Conservation (phyloP, 1,139 yeast genomes). For the Blastobotrys buckinghamii region DNA sequence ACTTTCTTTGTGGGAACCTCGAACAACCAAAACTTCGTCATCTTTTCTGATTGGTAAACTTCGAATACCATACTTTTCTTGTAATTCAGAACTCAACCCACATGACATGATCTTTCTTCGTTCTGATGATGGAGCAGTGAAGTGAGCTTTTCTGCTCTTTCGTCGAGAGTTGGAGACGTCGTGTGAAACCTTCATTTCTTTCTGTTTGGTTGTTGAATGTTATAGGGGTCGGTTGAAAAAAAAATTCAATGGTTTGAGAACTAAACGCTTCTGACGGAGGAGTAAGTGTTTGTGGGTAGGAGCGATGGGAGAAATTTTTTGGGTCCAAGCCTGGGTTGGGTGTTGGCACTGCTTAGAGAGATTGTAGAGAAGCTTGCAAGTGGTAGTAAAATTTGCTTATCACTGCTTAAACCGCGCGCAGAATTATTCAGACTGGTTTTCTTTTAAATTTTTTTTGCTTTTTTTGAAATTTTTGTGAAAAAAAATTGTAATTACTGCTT, state of each 20-base stretch:
- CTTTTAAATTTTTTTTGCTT: no score
- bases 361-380: no score
- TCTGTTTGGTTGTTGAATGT: constrained; percentile 10
- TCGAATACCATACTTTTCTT: constrained; percentile 94
- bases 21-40: constrained; percentile 91
- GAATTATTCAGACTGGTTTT: no score
- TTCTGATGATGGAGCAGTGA: constrained; percentile 94
- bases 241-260: background rate
- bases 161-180: constrained; percentile 99
- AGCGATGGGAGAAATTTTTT: no score
- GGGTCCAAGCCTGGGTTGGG: no score
- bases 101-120: constrained; percentile 87
- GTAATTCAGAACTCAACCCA: constrained; percentile 52
- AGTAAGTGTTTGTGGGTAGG: no score
- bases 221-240: background rate
- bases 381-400: no score
- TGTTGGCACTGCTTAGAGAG: no score
- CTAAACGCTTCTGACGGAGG: background rate
- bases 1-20: constrained; percentile 99
- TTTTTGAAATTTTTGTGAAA: no score
- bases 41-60: constrained; percentile 98
- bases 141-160: constrained; percentile 99
- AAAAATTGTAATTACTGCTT: no score
- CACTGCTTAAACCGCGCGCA: no score
- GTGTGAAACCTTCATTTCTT: constrained; percentile 33